Conservation (phyloP, 495 filamentous ascomycete genomes). For the Talaromyces borbonicus region DNA sequence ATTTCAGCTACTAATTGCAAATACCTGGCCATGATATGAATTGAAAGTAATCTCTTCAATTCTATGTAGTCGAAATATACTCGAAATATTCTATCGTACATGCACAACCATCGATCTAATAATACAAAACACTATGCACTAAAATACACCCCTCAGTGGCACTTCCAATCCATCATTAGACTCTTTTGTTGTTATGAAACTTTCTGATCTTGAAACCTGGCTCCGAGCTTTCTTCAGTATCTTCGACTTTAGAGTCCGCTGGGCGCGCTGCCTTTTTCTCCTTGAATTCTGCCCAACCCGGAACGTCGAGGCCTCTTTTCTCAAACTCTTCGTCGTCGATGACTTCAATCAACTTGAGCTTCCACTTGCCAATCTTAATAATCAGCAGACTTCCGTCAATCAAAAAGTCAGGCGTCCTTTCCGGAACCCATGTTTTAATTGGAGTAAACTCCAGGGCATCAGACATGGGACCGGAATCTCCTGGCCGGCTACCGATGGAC, state of each 20-base stretch:
- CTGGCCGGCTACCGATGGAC: slow-evolving; percentile 55
- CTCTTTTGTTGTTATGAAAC: neutral
- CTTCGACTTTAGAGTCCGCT: neutral
- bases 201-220: neutral
- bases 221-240: neutral
- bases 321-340: slow-evolving; percentile 61
- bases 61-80: too few relatives aligned
- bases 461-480: slow-evolving; percentile 42
- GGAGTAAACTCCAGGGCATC: slow-evolving; percentile 53
- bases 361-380: slow-evolving; percentile 71
- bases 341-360: slow-evolving; percentile 62
- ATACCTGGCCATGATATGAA: too few relatives aligned
- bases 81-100: too few relatives aligned
- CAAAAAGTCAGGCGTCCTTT: slow-evolving; percentile 51
- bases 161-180: neutral
- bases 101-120: too few relatives aligned
- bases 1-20: neutral
- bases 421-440: slow-evolving; percentile 45
- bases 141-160: neutral
- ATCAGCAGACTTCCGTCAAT: slow-evolving; percentile 55
- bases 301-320: slow-evolving; percentile 28
- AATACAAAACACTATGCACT: too few relatives aligned
- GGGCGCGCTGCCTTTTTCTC: slow-evolving; percentile 1
- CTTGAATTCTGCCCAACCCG: slow-evolving; percentile 27
- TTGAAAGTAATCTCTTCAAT: too few relatives aligned